Evolutionary conservation across 2,329 filamentous ascomycete genomes (phyloP), one percentile per base, ranked within the genome.

Genomic region (Colletotrichum scovillei): DNA sequence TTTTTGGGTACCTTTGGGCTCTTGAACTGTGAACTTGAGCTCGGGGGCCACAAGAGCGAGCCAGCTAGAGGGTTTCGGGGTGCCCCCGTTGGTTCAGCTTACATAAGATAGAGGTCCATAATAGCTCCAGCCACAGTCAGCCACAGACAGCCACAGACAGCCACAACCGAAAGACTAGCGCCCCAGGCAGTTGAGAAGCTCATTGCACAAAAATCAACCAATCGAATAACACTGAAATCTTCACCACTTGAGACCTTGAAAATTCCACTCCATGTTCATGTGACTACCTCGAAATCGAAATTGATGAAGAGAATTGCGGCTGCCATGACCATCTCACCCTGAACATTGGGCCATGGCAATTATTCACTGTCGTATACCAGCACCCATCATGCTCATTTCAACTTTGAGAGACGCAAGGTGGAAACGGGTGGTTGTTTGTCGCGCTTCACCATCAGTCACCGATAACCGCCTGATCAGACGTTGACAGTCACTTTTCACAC

Each of bases 251-350:
- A 49, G 42, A 49, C 19, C 8, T n/a, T n/a, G 19, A 19, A 49
- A 49, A 0, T 49, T 19, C 42, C 16, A 5, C 16, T n/a, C 9
- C 42, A n/a, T 19, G 4, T n/a, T 49, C 42, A 49, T 49, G 42
- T n/a, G 42, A n/a, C 19, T 19, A 42, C 16, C 6, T 49, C 3
- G 42, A 19, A 19, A 9, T 19, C 7, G 19, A n/a, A 14, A 19
- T 46, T 46, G 1, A 0, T 8, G 1, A 6, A n/a, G 16, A 49
- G 1, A 11, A 3, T 7, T n/a, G 0, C 3, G 1, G 8, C 3
- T 8, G 38, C 6, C 8, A 4, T 49, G 6, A 11, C 8, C 19
- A n/a, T n/a, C 1, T 9, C 42, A 19, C 3, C 3, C 19, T 6
- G 7, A 7, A n/a, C 16, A 46, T 3, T 46, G 5, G 16, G 7